Evolutionary conservation across 495 filamentous ascomycete genomes (phyloP), one percentile per base, ranked within the genome.

Genomic region (Neurospora tetrasperma): DNA sequence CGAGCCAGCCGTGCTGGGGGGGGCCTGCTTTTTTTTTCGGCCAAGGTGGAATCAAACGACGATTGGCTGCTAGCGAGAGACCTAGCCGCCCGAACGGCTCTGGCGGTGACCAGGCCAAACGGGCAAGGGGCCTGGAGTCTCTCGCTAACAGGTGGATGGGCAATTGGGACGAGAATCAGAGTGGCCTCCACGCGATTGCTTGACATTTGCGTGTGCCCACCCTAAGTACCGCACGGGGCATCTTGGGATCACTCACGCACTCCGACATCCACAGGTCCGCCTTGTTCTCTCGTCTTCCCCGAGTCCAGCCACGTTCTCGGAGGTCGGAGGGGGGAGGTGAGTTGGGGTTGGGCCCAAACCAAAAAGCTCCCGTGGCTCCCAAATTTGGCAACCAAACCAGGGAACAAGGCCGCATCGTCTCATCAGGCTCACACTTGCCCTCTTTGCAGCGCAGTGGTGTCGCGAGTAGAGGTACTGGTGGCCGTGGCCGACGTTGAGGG

Each of bases 21-120:
- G 73, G 69, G 73, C 74, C 73, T 75, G 73, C 74, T 72, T 76
- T 78, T 75, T 73, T 71, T 35, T 14, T 66, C 68, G 74, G 73
- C 54, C 9, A 27, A 40, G 62, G 71, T 77, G 69, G 73, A 76
- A 79, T 75, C 71, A 73, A 74, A 72, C 70, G 20, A 62, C 68
- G 27, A 48, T 69, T 46, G 43, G 70, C 42, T 71, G 72, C 75
- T 80, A 79, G 70, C 73, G 71, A 59, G 71, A 46, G 73, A 78
- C 76, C 48, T 39, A 16, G 66, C 41, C 38, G 68, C 18, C 73
- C 70, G 70, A 70, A 11, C 70, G 41, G 71, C 76, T 72, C 74
- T 70, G 54, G 54, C 54, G 54, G 54, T 66, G 54, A 66, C 54
- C 54, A 35, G 54, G 27, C 27, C 54, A 66, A 62, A 66, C 14